phyloP scores from a whole-genome alignment of 148 eudicot species.

The Fallopia convolvulus region DNA sequence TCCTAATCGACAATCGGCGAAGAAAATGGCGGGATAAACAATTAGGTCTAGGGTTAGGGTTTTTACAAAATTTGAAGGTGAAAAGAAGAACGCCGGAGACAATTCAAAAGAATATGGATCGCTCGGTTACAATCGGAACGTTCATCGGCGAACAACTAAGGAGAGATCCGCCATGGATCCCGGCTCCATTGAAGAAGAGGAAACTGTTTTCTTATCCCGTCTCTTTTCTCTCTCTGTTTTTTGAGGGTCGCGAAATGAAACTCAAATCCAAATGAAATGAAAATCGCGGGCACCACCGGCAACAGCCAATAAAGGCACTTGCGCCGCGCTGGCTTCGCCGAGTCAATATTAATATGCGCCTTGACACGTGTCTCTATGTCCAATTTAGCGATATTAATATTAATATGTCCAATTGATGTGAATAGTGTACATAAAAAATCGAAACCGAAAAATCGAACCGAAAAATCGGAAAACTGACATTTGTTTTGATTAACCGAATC shows the following conservation, averaged over 20 bases:
- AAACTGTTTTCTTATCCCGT: slow-evolving; percentile 6
- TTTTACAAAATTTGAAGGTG: background rate
- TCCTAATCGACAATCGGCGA: background rate
- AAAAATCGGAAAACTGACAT: no score
- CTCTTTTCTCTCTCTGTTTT: background rate
- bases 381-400: no score
- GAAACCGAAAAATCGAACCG: no score
- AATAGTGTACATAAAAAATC: no score
- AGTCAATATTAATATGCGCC: no score
- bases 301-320: no score
- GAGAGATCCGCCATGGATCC: slow-evolving; percentile 10
- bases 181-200: slow-evolving; percentile 2
- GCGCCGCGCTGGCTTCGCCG: no score
- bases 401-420: no score
- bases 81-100: background rate
- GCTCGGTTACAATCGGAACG: background rate
- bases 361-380: no score
- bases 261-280: slow-evolving; percentile 2
- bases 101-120: background rate
- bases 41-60: slow-evolving; percentile 11
- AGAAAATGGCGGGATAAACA: background rate
- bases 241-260: background rate
- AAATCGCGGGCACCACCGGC: background rate
- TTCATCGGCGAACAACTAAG: background rate
- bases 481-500: no score